Evolutionary conservation across 73 alveolate genomes (phyloP).

Genomic region (Symbiodinium natans): DNA sequence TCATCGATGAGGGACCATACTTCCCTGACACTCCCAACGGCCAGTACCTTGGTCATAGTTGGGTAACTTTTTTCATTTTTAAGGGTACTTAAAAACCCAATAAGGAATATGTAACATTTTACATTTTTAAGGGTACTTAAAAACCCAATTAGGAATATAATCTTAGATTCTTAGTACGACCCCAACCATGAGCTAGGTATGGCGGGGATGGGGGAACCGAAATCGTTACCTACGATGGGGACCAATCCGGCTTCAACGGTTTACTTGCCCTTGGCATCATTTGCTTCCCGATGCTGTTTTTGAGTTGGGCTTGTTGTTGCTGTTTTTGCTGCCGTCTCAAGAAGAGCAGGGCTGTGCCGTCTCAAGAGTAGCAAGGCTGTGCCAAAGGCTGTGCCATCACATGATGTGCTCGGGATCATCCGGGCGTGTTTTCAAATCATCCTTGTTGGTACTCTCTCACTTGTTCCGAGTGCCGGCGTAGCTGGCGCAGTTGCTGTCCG

Average conservation of each 20-base stretch:
- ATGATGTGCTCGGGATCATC: background rate
- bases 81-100: no score
- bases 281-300: background rate
- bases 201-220: slow-evolving; percentile 13
- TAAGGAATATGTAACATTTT: no score
- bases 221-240: slow-evolving; percentile 9
- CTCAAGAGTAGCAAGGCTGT: background rate
- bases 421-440: background rate
- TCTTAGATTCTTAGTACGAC: no score
- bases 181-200: no score
- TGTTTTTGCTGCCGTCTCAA: background rate
- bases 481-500: background rate
- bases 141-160: no score
- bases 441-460: background rate
- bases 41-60: no score
- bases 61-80: no score
- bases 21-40: slow-evolving; percentile 35
- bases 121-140: no score
- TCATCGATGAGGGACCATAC: background rate
- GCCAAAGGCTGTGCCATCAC: background rate
- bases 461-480: background rate
- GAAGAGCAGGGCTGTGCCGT: background rate
- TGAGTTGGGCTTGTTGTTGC: background rate
- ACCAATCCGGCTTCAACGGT: slow-evolving; percentile 13
- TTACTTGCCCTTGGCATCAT: slow-evolving; percentile 1